phyloP scores from a whole-genome alignment of 352 stramenopile genomes.

The Phytopythium sindhum region DNA sequence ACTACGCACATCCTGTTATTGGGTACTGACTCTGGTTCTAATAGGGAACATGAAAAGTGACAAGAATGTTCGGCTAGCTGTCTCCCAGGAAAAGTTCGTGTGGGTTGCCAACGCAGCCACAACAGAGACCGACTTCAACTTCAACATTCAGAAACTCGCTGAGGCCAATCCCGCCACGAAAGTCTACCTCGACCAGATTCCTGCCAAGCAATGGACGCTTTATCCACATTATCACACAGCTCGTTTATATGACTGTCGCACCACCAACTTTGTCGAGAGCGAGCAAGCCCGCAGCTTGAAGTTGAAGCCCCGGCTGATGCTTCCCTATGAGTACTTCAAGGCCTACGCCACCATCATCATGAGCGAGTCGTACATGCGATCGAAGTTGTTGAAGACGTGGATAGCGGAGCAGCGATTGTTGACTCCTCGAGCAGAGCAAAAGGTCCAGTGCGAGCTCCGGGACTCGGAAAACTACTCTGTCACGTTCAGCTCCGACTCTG shows the following conservation, averaged over 20 bases:
- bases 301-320: conserved; percentile 10
- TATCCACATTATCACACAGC: conserved; percentile 11
- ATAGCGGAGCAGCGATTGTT: not conserved
- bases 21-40: not conserved
- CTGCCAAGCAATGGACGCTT: not conserved
- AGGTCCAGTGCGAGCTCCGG: conserved; percentile 12
- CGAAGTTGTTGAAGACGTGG: not conserved
- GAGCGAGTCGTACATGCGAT: conserved; percentile 3
- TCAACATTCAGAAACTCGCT: conserved; percentile 1
- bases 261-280: conserved; percentile 17
- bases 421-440: conserved; percentile 10
- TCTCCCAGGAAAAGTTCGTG: conserved; percentile 13
- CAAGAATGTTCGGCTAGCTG: conserved; percentile 5
- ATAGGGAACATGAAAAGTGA: conserved; percentile 7
- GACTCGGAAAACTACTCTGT: conserved; percentile 3
- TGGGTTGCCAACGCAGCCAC: conserved; percentile 10
- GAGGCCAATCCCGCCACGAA: conserved; percentile 2
- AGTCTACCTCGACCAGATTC: conserved; percentile 2
- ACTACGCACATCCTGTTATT: not conserved
- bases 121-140: conserved; percentile 7
- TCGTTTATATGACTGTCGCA: conserved; percentile 8
- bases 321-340: conserved; percentile 13
- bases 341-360: conserved; percentile 5
- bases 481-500: conserved; percentile 7
- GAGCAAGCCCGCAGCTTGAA: conserved; percentile 14